Percentiles rank a stretch among this genome's conserved stretches.
Conservation (phyloP, 129 eudicot genomes). For the Flaveria trinervia region DNA sequence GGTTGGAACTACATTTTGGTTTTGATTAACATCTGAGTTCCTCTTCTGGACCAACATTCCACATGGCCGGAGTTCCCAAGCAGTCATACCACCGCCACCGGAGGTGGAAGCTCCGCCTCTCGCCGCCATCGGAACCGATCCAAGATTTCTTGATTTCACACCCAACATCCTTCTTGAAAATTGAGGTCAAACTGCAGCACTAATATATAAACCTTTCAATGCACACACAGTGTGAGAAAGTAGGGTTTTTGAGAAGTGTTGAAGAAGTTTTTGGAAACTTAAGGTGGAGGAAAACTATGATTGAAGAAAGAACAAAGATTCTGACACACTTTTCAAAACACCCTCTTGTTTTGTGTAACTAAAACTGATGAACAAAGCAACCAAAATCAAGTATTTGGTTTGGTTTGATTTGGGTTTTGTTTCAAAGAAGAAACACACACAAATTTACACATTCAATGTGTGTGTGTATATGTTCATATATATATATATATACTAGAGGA, state of each 20-base stretch:
- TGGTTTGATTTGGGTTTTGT: conserved; percentile 34
- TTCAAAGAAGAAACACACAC: conserved; percentile 18
- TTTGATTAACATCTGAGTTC: conserved; percentile 60
- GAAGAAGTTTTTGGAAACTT: conserved; percentile 50
- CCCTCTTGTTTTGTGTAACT: conserved; percentile 33
- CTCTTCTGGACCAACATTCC: conserved; percentile 96
- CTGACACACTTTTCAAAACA: conserved; percentile 58
- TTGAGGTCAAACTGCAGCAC: conserved; percentile 27
- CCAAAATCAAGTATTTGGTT: conserved; percentile 47
- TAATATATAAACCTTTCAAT: conserved; percentile 23
- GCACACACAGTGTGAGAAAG: conserved; percentile 31
- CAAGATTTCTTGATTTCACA: conserved; percentile 50
- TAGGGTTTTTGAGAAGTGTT: conserved; percentile 36
- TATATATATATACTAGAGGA: too few species aligned
- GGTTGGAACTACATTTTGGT: conserved; percentile 43
- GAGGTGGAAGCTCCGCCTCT: conserved; percentile 32
- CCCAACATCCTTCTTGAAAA: conserved; percentile 39
- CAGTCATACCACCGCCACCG: conserved; percentile 40
- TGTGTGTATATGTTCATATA: conserved; percentile 17
- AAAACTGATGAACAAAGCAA: conserved; percentile 38
- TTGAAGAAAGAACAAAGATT: conserved; percentile 66
- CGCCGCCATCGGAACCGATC: conserved; percentile 29
- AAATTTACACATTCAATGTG: conserved; percentile 21
- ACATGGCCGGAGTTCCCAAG: conserved; percentile 81
- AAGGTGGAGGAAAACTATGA: conserved; percentile 63